Percentiles rank a stretch among this genome's conserved stretches.
phyloP scores from a whole-genome alignment of 2,329 filamentous ascomycete species.

The Podosphaera fusca region DNA sequence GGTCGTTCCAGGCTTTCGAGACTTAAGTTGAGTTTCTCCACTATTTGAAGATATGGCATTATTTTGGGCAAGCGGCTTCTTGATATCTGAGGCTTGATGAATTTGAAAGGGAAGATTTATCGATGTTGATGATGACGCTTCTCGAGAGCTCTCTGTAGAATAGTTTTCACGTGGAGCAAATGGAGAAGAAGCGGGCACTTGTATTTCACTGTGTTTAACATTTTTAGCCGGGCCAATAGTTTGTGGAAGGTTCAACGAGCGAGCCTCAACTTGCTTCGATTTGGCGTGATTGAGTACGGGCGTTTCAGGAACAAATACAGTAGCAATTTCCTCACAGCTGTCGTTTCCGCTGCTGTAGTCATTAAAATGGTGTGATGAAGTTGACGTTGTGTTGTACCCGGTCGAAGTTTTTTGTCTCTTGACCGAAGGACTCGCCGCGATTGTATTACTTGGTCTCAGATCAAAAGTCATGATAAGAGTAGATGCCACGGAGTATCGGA shows the following conservation, averaged over 20 bases:
- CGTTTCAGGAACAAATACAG: conserved; percentile 19
- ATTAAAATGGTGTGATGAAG: conserved; percentile 8
- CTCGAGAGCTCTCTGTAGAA: background rate
- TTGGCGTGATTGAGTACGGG: conserved; percentile 18
- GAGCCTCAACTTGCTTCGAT: conserved; percentile 17
- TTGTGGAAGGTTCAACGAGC: conserved; percentile 14
- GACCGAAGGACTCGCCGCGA: conserved; percentile 11
- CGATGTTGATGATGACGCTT: background rate
- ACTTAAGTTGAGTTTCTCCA: conserved; percentile 18
- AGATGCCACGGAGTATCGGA: too few species aligned
- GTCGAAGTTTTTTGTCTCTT: conserved; percentile 15
- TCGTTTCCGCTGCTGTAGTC: conserved; percentile 20
- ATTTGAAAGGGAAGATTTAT: background rate
- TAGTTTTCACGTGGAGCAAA: conserved; percentile 4
- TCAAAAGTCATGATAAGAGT: background rate
- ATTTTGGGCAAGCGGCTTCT: conserved; percentile 24
- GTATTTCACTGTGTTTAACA: conserved; percentile 25
- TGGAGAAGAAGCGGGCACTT: conserved; percentile 80
- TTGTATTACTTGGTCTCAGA: background rate
- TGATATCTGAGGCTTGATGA: background rate
- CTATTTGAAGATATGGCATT: conserved; percentile 37
- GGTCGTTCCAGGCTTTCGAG: conserved; percentile 16
- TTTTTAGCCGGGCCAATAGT: conserved; percentile 9
- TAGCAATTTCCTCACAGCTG: conserved; percentile 24
- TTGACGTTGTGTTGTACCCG: conserved; percentile 13